phyloP scores from a whole-genome alignment of 2,329 filamentous ascomycete genomes.

The Juglanconis juglandina region DNA sequence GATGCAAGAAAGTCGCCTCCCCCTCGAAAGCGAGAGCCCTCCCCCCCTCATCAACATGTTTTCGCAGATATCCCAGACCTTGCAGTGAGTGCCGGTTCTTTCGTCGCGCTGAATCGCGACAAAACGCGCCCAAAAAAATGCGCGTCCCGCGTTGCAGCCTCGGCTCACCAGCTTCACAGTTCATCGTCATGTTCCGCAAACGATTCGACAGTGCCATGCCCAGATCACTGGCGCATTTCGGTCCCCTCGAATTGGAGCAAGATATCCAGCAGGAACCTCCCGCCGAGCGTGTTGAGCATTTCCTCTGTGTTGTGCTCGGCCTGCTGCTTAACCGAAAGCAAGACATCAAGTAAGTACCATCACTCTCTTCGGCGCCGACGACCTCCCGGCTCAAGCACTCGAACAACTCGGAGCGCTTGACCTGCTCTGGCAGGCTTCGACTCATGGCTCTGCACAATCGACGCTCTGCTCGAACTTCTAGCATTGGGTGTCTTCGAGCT shows the following conservation, averaged over 20 bases:
- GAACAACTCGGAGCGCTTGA: too few species aligned
- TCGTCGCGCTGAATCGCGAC: constrained; percentile 35
- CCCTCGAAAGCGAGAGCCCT: constrained; percentile 75
- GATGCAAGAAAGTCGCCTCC: constrained; percentile 56
- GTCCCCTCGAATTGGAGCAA: constrained; percentile 90
- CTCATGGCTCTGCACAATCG: too few species aligned
- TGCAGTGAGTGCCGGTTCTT: constrained; percentile 64
- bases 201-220: constrained; percentile 89
- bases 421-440: too few species aligned
- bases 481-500: too few species aligned
- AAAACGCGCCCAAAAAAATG: constrained; percentile 47
- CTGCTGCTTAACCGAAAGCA: constrained; percentile 96
- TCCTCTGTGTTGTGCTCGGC: constrained; percentile 84
- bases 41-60: constrained; percentile 85
- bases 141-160: constrained; percentile 41
- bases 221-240: constrained; percentile 81
- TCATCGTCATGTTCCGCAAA: constrained; percentile 96
- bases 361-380: background rate
- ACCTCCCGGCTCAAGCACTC: too few species aligned
- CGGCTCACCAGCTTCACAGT: constrained; percentile 54
- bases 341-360: constrained; percentile 79
- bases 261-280: constrained; percentile 76
- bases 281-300: constrained; percentile 79
- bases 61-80: constrained; percentile 89
- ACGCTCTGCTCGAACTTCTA: too few species aligned